Evolutionary conservation across 2,329 filamentous ascomycete genomes (phyloP).

Genomic region (Emmonsiellopsis sp.): DNA sequence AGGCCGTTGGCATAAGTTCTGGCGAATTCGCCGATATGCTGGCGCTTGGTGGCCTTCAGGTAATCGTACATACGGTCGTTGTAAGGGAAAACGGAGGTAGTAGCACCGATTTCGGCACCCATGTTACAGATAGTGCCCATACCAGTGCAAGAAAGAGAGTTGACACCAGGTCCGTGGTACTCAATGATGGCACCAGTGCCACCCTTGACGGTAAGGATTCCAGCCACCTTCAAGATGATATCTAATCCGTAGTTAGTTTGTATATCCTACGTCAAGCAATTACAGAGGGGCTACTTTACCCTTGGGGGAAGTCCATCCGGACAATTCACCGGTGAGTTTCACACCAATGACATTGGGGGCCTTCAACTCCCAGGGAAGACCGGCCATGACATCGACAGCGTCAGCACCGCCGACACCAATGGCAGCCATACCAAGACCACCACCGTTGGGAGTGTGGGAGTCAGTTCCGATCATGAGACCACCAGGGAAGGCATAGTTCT

Average conservation of each 20-base stretch:
- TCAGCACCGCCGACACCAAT: conserved; percentile 98
- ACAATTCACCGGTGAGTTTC: conserved; percentile 79
- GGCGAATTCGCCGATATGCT: conserved; percentile 82
- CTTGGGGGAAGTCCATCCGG: conserved; percentile 89
- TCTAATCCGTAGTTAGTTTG: conserved; percentile 42
- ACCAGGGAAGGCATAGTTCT: conserved; percentile 99
- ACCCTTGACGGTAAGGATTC: conserved; percentile 94
- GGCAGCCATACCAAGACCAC: conserved; percentile 87
- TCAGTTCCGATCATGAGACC: conserved; percentile 96
- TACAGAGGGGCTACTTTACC: conserved; percentile 43
- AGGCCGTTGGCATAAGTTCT: conserved; percentile 77
- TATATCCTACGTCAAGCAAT: neutral
- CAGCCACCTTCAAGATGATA: conserved; percentile 94
- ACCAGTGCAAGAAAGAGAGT: conserved; percentile 69
- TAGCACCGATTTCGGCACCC: conserved; percentile 59
- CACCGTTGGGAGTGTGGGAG: conserved; percentile 94
- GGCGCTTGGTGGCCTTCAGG: conserved; percentile 80
- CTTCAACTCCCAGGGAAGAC: conserved; percentile 96
- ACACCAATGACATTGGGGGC: conserved; percentile 96
- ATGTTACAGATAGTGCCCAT: conserved; percentile 74
- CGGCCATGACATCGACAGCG: conserved; percentile 96
- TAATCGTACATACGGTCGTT: conserved; percentile 98
- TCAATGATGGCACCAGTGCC: conserved; percentile 75
- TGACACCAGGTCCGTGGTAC: conserved; percentile 57
- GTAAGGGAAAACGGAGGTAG: conserved; percentile 93